Base-by-base conservation (phyloP, 441 rosid species). In the Pelargonium citronellum region DNA sequence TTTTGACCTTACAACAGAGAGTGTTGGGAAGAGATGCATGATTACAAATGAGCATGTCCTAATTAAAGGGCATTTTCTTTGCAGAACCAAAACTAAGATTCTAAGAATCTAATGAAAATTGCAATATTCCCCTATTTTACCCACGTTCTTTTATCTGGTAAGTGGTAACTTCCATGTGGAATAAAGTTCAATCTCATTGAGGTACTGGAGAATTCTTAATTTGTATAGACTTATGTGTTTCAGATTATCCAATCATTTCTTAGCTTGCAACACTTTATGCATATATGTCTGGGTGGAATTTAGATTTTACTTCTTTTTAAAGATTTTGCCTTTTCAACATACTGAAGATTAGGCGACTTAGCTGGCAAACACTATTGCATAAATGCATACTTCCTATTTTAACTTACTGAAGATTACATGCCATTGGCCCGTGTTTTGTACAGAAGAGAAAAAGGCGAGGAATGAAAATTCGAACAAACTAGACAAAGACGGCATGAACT, bases 1-100 rank as follows among this genome's bases (percentile, higher is more conserved):
- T 53, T 53, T 13, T 53, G 66, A 70, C 71, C 60, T 60, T 22
- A 57, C 62, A 58, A 7, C 63, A 58, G 17, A 55, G 19, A 9
- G 17, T 17, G 63, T 7, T 13, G 24, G 61, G 17, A 51, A 51
- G 61, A 16, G 61, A 55, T 55, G 61, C 6, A 55, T 19, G 27
- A 2, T 1, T 58, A 20, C 19, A n/a, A n/a, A n/a, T 51, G 17
- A 51, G 57, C 57, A 51, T 51, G 57, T 51, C 57, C 17, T 51
- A 51, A n/a, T 9, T 10, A 13, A 51, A 43, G 47, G 47, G 39
- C 39, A 34, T 34, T 34, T 43, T 7, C 12, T 43, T 43, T 9
- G 47, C 12, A 10, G 16, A 51, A 13, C 13, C 16, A 51, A 10
- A 51, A 51, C 17, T 51, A 51, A 51, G 57, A 13, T 51, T 51